Evolutionary conservation across 768 basidiomycete species (phyloP).

Genomic region (Tylopilus cervinicoccineus): DNA sequence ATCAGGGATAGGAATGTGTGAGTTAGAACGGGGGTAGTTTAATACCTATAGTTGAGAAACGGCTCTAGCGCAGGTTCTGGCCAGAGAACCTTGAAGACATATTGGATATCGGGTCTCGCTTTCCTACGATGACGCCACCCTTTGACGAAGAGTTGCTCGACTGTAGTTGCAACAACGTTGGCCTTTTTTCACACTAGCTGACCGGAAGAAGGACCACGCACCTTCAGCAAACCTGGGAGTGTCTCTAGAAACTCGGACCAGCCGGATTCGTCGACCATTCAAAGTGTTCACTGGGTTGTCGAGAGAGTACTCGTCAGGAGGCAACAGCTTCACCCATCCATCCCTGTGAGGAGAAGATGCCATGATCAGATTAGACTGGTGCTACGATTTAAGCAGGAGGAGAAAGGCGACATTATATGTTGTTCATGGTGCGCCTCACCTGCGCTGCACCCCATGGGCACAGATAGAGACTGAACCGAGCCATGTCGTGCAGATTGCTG

Average conservation of each 20-base stretch:
- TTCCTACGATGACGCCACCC: conserved; percentile 59
- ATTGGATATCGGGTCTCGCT: conserved; percentile 42
- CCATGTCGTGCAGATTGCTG: conserved; percentile 11
- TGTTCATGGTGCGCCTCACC: conserved; percentile 19
- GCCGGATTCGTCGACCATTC: conserved; percentile 38
- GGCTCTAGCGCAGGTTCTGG: conserved; percentile 40
- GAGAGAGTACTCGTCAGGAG: conserved; percentile 34
- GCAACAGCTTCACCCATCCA: conserved; percentile 26
- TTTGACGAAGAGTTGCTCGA: conserved; percentile 46
- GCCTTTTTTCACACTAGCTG: neutral
- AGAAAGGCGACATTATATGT: conserved; percentile 20
- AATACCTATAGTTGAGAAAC: conserved; percentile 46
- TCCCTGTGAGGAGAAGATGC: conserved; percentile 12
- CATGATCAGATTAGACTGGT: conserved; percentile 16
- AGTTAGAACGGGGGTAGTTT: conserved; percentile 13
- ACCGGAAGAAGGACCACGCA: conserved; percentile 23
- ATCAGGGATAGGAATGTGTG: conserved; percentile 8
- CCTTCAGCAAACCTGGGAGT: conserved; percentile 38
- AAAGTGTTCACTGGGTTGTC: conserved; percentile 39
- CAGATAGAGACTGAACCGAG: conserved; percentile 5
- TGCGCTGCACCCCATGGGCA: conserved; percentile 19
- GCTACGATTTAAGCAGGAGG: neutral
- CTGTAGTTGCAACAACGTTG: conserved; percentile 27
- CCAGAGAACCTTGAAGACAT: conserved; percentile 49
- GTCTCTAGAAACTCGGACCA: conserved; percentile 37